Percentiles rank a stretch among this genome's conserved stretches.
Evolutionary conservation across 768 basidiomycete species (phyloP).

Genomic region (Pulveroboletus frians): DNA sequence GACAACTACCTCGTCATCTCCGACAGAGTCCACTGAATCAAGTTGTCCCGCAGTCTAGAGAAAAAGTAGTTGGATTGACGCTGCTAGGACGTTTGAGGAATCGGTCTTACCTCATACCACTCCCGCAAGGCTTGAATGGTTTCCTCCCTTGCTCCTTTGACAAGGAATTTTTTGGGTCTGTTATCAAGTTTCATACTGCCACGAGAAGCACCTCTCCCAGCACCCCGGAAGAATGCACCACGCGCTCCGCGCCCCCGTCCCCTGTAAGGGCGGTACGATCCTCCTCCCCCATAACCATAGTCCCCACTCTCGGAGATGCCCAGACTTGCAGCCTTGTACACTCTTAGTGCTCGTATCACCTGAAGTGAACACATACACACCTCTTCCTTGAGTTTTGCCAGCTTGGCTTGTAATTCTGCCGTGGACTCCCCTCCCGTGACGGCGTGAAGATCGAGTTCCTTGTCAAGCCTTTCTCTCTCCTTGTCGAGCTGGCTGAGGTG

Average conservation of each 20-base stretch:
- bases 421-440: constrained; percentile 45
- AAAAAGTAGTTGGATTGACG: constrained; percentile 5
- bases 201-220: constrained; percentile 61
- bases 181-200: constrained; percentile 88
- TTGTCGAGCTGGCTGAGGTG: constrained; percentile 43
- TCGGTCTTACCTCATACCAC: constrained; percentile 69
- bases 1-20: constrained; percentile 58
- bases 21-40: constrained; percentile 54
- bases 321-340: constrained; percentile 62
- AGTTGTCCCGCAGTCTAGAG: constrained; percentile 62
- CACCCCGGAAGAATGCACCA: constrained; percentile 55
- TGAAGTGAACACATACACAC: constrained; percentile 35
- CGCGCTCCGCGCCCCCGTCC: constrained; percentile 58
- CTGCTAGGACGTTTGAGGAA: not conserved
- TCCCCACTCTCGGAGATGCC: constrained; percentile 55
- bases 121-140: constrained; percentile 59
- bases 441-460: constrained; percentile 69
- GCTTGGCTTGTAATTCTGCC: constrained; percentile 66
- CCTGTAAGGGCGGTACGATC: constrained; percentile 60
- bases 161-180: constrained; percentile 71
- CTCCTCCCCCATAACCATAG: constrained; percentile 30
- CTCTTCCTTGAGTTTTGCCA: constrained; percentile 77
- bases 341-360: constrained; percentile 6
- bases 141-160: constrained; percentile 62
- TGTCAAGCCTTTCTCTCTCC: constrained; percentile 68